Conservation (phyloP, 495 filamentous ascomycete genomes). For the Hyphodiscus hymeniophilus region DNA sequence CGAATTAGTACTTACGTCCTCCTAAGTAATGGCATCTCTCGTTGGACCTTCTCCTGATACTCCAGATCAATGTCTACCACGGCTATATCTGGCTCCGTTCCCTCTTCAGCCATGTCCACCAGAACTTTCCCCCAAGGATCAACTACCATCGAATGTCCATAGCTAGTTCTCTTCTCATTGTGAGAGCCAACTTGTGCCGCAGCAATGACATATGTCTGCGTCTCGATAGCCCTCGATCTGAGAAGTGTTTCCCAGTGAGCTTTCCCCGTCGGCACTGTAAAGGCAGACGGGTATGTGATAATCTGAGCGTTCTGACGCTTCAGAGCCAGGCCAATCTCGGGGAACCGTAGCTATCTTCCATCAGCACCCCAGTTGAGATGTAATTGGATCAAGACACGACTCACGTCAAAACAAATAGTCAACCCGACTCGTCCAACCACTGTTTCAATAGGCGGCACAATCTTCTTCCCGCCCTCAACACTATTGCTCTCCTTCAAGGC, state of each 20-base stretch:
- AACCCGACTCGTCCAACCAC: conserved; percentile 66
- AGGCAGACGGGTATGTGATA: conserved; percentile 83
- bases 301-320: conserved; percentile 59
- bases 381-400: conserved; percentile 8
- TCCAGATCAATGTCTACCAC: conserved; percentile 39
- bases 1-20: conserved; percentile 19
- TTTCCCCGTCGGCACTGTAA: conserved; percentile 77
- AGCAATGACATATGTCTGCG: conserved; percentile 78
- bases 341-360: conserved; percentile 56
- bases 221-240: conserved; percentile 80
- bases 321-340: conserved; percentile 63
- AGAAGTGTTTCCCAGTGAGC: conserved; percentile 82
- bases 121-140: conserved; percentile 81
- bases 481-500: conserved; percentile 59
- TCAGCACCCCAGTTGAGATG: not conserved
- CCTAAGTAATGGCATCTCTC: conserved; percentile 56
- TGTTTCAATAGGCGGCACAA: conserved; percentile 63
- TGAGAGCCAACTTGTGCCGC: conserved; percentile 79
- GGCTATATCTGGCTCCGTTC: conserved; percentile 35
- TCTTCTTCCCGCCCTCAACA: conserved; percentile 50
- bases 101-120: conserved; percentile 49
- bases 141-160: conserved; percentile 83
- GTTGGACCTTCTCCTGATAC: conserved; percentile 39
- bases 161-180: conserved; percentile 71
- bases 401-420: conserved; percentile 83